Percentiles rank a stretch among this genome's conserved stretches.
phyloP scores from a whole-genome alignment of 805 yeast species.

The Groenewaldozyma tartarivorans region DNA sequence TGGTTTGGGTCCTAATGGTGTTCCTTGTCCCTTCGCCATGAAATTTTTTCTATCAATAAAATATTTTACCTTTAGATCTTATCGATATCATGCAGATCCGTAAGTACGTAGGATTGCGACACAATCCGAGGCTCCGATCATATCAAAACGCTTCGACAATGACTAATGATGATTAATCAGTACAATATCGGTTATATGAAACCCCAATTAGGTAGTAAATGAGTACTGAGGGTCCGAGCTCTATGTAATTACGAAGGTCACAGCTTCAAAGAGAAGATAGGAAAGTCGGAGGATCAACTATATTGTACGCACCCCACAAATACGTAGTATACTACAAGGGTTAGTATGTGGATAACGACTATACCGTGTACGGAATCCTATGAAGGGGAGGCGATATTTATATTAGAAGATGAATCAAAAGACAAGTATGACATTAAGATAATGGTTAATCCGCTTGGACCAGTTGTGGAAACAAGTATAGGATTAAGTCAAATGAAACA shows the following conservation, averaged over 20 bases:
- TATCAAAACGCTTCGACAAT: neutral
- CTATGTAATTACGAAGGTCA: neutral
- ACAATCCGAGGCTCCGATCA: neutral
- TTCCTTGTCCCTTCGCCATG: neutral
- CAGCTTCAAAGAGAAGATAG: neutral
- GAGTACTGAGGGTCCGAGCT: no score
- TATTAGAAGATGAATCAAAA: no score
- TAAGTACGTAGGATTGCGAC: neutral
- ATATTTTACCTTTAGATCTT: neutral
- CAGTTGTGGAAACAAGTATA: no score
- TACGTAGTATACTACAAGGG: neutral
- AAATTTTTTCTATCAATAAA: neutral
- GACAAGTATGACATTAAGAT: neutral
- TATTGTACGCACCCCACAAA: neutral
- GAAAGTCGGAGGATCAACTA: neutral
- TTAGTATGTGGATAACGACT: neutral
- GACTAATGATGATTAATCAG: neutral
- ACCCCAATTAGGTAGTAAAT: no score
- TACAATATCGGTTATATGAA: no score
- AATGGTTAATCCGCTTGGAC: no score
- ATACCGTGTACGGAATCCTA: neutral
- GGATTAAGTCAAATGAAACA: neutral
- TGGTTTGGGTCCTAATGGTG: slow-evolving; percentile 69
- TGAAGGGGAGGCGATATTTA: neutral
- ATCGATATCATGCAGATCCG: no score